Evolutionary conservation across 441 rosid genomes (phyloP).

Genomic region (Populus hybrid): DNA sequence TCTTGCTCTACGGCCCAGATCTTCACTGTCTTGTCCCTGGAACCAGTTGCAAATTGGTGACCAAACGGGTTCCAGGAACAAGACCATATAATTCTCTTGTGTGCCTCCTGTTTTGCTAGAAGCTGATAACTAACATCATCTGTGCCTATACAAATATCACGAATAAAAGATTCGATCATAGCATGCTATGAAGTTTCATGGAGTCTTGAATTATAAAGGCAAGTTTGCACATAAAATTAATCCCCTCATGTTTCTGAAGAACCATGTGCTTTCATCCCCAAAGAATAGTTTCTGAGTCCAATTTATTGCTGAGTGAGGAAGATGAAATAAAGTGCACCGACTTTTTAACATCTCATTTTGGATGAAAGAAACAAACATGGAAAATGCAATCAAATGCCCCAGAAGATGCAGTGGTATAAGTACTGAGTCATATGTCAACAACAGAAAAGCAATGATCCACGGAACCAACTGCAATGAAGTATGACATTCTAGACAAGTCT

Average conservation of each 20-base stretch:
- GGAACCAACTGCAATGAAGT: background rate
- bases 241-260: background rate
- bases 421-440: background rate
- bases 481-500: background rate
- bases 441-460: background rate
- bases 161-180: background rate
- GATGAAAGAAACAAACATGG: background rate
- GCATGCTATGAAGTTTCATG: background rate
- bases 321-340: background rate
- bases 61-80: constrained; percentile 96
- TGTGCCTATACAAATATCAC: constrained; percentile 30
- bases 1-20: constrained; percentile 66
- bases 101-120: constrained; percentile 74
- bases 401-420: background rate
- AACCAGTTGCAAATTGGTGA: constrained; percentile 87
- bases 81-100: constrained; percentile 97
- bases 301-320: background rate
- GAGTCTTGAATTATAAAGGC: background rate
- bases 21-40: constrained; percentile 93
- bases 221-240: background rate
- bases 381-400: background rate
- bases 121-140: constrained; percentile 50
- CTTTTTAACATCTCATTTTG: background rate
- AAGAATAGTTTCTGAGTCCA: background rate
- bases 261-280: background rate